A percentile compares a stretch with the other conserved stretches of the same genome.
Conservation (phyloP, 768 basidiomycete genomes). For the Gloeophyllum trabeum region DNA sequence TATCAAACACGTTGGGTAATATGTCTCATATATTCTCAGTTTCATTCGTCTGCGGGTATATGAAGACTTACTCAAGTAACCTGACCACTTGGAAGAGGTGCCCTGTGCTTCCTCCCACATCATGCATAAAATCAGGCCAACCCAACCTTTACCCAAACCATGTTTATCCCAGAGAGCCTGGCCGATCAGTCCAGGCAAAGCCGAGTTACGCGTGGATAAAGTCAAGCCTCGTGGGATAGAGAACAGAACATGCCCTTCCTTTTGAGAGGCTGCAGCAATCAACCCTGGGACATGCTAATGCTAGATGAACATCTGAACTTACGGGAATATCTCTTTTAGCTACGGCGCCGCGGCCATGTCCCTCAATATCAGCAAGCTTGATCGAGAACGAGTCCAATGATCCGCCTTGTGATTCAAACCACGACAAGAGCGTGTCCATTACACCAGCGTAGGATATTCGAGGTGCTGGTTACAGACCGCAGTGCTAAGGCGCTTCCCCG, state of each 20-base stretch:
- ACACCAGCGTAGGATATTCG: too few relatives aligned
- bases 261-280: conserved; percentile 1
- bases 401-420: conserved; percentile 48
- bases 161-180: conserved; percentile 49
- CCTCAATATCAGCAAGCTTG: conserved; percentile 33
- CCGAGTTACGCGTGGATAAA: conserved; percentile 70
- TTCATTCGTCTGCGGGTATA: neutral
- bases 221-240: conserved; percentile 69
- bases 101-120: conserved; percentile 86
- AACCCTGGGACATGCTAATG: neutral
- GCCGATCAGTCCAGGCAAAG: conserved; percentile 50
- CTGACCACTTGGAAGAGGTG: conserved; percentile 49
- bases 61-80: conserved; percentile 52
- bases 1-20: conserved; percentile 72
- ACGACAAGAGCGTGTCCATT: conserved; percentile 31
- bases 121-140: conserved; percentile 82
- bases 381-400: conserved; percentile 32
- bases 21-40: neutral
- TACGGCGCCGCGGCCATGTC: conserved; percentile 62
- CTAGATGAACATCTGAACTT: neutral
- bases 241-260: conserved; percentile 75
- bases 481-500: too few relatives aligned
- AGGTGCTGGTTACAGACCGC: too few relatives aligned
- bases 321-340: conserved; percentile 71
- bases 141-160: conserved; percentile 67